phyloP scores from a whole-genome alignment of 2,329 filamentous ascomycete species.

The Fusarium staphyleae region DNA sequence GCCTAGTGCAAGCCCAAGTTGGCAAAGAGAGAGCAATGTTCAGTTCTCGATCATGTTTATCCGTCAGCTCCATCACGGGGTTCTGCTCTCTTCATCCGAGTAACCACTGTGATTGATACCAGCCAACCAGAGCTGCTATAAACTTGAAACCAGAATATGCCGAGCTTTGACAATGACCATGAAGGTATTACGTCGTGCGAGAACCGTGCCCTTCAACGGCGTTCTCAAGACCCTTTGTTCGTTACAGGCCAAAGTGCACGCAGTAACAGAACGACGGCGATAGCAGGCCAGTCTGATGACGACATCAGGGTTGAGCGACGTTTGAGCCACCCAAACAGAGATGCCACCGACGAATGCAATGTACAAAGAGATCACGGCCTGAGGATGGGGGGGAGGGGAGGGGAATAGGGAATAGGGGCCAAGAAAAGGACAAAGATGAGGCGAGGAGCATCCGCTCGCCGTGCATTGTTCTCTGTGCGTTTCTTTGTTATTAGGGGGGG shows the following conservation, averaged over 20 bases:
- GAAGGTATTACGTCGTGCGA: background rate
- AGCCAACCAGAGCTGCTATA: slow-evolving; percentile 11
- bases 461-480: slow-evolving; percentile 16
- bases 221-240: slow-evolving; percentile 15
- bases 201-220: slow-evolving; percentile 14
- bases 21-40: too few species aligned
- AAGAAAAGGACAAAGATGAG: slow-evolving; percentile 13
- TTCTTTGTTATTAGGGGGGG: slow-evolving; percentile 24
- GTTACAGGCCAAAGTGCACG: background rate
- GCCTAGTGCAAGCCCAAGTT: background rate
- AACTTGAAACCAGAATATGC: slow-evolving; percentile 5
- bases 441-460: background rate
- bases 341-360: slow-evolving; percentile 13
- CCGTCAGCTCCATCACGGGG: too few species aligned
- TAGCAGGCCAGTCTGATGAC: slow-evolving; percentile 9
- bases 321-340: slow-evolving; percentile 16
- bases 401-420: slow-evolving; percentile 13
- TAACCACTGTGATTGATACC: background rate
- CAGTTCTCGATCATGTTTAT: too few species aligned
- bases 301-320: slow-evolving; percentile 14
- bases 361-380: slow-evolving; percentile 7
- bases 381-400: background rate
- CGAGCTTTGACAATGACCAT: background rate
- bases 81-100: background rate
- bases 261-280: background rate